Conservation (phyloP, 1,139 yeast species). For the Pichia sp. region DNA sequence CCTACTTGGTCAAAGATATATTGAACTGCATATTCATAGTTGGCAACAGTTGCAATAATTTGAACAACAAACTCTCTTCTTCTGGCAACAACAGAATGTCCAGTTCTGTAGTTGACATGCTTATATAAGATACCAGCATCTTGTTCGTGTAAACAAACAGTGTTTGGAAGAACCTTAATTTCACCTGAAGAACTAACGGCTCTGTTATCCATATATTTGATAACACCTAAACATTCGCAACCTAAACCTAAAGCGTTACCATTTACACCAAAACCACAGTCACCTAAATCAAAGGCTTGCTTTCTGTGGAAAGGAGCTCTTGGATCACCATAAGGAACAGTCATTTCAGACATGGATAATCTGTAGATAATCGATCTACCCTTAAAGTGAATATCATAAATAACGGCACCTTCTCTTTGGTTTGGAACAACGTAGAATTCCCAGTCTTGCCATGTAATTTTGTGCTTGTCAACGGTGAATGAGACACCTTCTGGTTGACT, state of each 20-base stretch:
- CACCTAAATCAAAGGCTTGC: slow-evolving; percentile 90
- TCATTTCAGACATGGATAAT: slow-evolving; percentile 77
- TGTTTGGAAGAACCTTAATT: slow-evolving; percentile 58
- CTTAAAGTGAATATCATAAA: slow-evolving; percentile 70
- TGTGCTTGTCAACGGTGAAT: slow-evolving; percentile 51
- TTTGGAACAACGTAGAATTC: slow-evolving; percentile 69
- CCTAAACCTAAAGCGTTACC: slow-evolving; percentile 74
- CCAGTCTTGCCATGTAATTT: slow-evolving; percentile 86
- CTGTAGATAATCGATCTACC: slow-evolving; percentile 80
- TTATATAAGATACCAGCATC: slow-evolving; percentile 76
- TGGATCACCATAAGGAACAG: slow-evolving; percentile 89
- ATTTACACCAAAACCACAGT: slow-evolving; percentile 78
- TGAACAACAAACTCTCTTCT: slow-evolving; percentile 81
- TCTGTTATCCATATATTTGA: slow-evolving; percentile 67
- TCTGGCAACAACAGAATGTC: slow-evolving; percentile 68
- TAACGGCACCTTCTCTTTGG: slow-evolving; percentile 77
- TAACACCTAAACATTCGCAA: slow-evolving; percentile 85
- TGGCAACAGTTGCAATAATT: slow-evolving; percentile 84
- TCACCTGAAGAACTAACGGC: slow-evolving; percentile 57
- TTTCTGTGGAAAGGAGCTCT: slow-evolving; percentile 87
- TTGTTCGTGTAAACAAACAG: slow-evolving; percentile 86
- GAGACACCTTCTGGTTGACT: slow-evolving; percentile 86
- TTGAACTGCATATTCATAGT: slow-evolving; percentile 78
- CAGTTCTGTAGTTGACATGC: slow-evolving; percentile 79
- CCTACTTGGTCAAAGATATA: slow-evolving; percentile 79